phyloP scores from a whole-genome alignment of 768 basidiomycete species.

The Trametes elegans region DNA sequence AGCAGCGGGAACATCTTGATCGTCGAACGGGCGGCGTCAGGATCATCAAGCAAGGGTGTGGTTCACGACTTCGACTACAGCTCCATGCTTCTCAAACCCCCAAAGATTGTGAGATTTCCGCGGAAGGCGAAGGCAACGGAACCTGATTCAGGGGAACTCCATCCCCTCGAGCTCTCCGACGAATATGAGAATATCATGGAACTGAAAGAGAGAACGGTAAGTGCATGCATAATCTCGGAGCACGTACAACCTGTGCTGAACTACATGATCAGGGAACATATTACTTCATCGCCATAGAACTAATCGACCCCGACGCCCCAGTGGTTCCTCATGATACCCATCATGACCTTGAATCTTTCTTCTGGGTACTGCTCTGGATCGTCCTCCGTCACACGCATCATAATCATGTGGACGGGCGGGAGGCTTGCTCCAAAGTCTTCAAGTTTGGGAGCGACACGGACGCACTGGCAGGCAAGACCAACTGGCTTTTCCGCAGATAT shows the following conservation, averaged over 20 bases:
- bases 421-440: not conserved
- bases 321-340: not conserved
- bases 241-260: too few relatives aligned
- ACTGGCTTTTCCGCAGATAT: not conserved
- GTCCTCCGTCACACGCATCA: slow-evolving; percentile 4
- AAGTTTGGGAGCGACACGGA: not conserved
- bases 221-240: too few relatives aligned
- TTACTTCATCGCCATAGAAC: slow-evolving; percentile 3
- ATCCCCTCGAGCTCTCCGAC: too few relatives aligned
- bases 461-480: not conserved
- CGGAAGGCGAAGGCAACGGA: too few relatives aligned
- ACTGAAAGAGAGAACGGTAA: too few relatives aligned
- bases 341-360: slow-evolving; percentile 19
- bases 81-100: not conserved
- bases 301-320: not conserved
- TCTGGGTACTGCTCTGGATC: slow-evolving; percentile 15
- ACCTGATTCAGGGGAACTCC: too few relatives aligned
- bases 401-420: not conserved
- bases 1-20: slow-evolving; percentile 5
- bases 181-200: too few relatives aligned
- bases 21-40: not conserved
- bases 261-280: slow-evolving; percentile 3
- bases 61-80: slow-evolving; percentile 1
- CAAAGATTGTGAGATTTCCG: too few relatives aligned
- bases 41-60: not conserved